Base-by-base conservation (phyloP, 148 eudicot species). In the Arctostaphylos glauca region DNA sequence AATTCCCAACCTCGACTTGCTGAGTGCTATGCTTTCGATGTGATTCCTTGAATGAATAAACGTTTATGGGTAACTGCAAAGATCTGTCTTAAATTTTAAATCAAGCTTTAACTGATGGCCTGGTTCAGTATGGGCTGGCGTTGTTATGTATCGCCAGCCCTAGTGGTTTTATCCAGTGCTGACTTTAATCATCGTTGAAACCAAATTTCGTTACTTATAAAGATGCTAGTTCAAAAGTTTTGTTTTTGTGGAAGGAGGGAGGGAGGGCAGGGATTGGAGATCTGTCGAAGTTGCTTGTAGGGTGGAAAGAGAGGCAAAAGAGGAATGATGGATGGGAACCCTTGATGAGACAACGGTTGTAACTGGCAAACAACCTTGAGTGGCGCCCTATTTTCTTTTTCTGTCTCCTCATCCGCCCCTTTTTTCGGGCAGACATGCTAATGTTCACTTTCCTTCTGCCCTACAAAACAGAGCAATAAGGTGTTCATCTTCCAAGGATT, bases 1-100 rank as follows among this genome's bases (percentile, higher is more conserved):
- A 95, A 85, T 83, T 80, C 21, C 56, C 74, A 41, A 53, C 43
- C 6, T 76, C 73, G 59, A 49, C 44, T 76, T 10, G 64, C 21
- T 10, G 41, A 15, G 4, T 10, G 18, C 44, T 66, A 16, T 31
- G 71, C 43, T 31, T 66, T 66, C 16, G 18, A 19, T 19, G 64
- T 59, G 21, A 19, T 18, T 59, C 23, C 64, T 59, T 19, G 9
- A 59, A 59, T 59, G 6, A 59, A 6, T 59, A 62, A 66, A 6
- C 3, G 2, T 25, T 66, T 25, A 66, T 66, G 71, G 41, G 44
- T 43, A 12, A 66, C 44, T 66, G 43, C 44, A 66, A 6, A 25
- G 43, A 66, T 66, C 71, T 66, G 71, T 66, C 43, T 66, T 16
- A 66, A 25, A 23, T 66, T 25, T 64, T 9, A 25, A 12, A 66